Conservation (phyloP, 306 rosid genomes). For the Sesbania bispinosa region DNA sequence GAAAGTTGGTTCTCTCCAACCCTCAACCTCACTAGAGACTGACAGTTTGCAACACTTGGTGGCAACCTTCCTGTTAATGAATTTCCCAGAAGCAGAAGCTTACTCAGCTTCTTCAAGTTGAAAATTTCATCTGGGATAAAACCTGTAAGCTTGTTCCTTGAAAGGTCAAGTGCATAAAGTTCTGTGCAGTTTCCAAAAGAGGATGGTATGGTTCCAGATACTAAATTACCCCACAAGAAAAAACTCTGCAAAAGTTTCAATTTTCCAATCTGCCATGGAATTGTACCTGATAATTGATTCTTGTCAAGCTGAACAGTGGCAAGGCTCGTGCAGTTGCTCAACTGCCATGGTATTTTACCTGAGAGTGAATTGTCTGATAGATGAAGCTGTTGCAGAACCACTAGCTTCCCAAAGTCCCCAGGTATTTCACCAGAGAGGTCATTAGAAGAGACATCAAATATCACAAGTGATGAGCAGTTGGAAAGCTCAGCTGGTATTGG, state of each 20-base stretch:
- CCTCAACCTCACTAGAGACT: constrained; percentile 79
- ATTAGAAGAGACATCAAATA: constrained; percentile 79
- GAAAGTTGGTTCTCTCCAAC: constrained; percentile 93
- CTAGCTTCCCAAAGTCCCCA: constrained; percentile 70
- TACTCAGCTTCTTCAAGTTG: constrained; percentile 86
- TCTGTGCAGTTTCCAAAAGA: constrained; percentile 93
- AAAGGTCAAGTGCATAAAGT: constrained; percentile 91
- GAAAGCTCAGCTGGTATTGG: constrained; percentile 80
- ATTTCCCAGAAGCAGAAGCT: constrained; percentile 92
- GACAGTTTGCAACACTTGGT: constrained; percentile 63
- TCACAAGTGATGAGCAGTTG: constrained; percentile 78
- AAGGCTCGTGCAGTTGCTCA: constrained; percentile 87
- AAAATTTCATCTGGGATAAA: constrained; percentile 88
- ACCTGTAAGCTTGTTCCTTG: constrained; percentile 89
- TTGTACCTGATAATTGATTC: constrained; percentile 82
- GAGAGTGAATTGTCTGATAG: constrained; percentile 73
- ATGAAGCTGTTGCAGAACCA: constrained; percentile 84
- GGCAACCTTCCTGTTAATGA: constrained; percentile 75
- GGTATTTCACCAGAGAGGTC: constrained; percentile 75
- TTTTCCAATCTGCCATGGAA: constrained; percentile 80
- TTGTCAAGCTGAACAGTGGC: constrained; percentile 90
- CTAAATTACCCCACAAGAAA: constrained; percentile 89
- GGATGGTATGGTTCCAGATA: constrained; percentile 80
- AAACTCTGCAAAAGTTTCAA: constrained; percentile 66
- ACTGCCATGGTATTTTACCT: constrained; percentile 73